Evolutionary conservation across 257 asterid genomes (phyloP), one percentile per base, ranked within the genome.

Genomic region (Parsonsia alboflavescens): DNA sequence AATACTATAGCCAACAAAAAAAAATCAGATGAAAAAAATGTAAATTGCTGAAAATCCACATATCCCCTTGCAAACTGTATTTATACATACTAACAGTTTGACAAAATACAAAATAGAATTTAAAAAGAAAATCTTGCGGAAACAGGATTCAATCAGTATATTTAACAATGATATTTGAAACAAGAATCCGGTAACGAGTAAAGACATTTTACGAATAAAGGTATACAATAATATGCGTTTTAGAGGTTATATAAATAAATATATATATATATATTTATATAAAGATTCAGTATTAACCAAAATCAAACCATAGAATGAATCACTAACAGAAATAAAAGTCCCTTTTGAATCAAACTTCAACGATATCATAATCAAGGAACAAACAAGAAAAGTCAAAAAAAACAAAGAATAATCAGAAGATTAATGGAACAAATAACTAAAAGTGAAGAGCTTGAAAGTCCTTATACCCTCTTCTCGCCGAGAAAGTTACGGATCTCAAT

Each of bases 401-500:
- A 33, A 10, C 1, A 2, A 1, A 33, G 39, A 26, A 36, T 36
- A 24, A 41, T 26, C 3, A 49, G 9, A 12, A 54, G 36, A 53
- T 2, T 21, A 39, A n/a, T 26, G 21, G 26, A 22, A 57, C 16
- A 17, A 17, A 61, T 26, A 46, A 45, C 56, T 10, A 42, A 3
- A 24, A 50, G 5, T 10, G 16, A 46, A 44, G 22, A 61, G 11
- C 0, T 2, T 13, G 26, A 41, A 24, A 7, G 17, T n/a, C 0
- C 13, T 24, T 15, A 30, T 63, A 90, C 97, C 96, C 81, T 91
- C 84, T 91, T 91, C 85, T 91, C 97, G 39, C 96, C 97, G 24
- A 91, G 94, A 70, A 91, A 91, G 81, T 91, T 92, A 10, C 96
- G 86, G 84, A 92, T 92, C 93, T 92, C 96, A 76, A 92, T 92